Evolutionary conservation across 768 basidiomycete genomes (phyloP).

Genomic region (Dioszegia hungarica): DNA sequence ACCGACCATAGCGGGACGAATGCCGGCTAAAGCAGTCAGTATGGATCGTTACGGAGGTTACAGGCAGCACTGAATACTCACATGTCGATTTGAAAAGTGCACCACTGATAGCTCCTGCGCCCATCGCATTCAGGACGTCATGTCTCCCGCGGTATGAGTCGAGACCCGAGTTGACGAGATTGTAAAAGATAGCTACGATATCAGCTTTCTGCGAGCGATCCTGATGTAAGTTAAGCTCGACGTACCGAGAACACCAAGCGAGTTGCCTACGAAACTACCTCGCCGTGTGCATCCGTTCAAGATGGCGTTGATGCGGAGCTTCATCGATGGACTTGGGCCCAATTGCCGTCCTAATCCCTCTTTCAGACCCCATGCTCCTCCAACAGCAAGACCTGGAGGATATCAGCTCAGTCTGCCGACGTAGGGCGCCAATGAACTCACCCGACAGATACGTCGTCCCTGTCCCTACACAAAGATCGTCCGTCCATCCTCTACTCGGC

Average conservation of each 20-base stretch:
- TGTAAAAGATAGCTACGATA: conserved; percentile 82
- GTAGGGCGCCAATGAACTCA: conserved; percentile 56
- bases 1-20: conserved; percentile 81
- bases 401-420: conserved; percentile 63
- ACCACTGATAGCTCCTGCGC: conserved; percentile 84
- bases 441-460: conserved; percentile 98
- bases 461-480: conserved; percentile 98
- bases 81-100: conserved; percentile 90
- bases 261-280: conserved; percentile 97
- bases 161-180: conserved; percentile 90
- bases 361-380: conserved; percentile 91
- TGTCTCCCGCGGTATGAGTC: conserved; percentile 84
- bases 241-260: conserved; percentile 96
- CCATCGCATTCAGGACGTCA: conserved; percentile 85
- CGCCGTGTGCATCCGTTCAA: conserved; percentile 94
- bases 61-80: no score
- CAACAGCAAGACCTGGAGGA: conserved; percentile 78
- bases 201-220: background rate
- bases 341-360: conserved; percentile 80
- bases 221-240: conserved; percentile 49
- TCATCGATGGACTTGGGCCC: conserved; percentile 38
- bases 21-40: conserved; percentile 64
- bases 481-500: conserved; percentile 95
- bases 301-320: conserved; percentile 92
- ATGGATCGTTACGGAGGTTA: background rate